Evolutionary conservation across 2,329 filamentous ascomycete genomes (phyloP).

Genomic region (Neopestalotiopsis rosae): DNA sequence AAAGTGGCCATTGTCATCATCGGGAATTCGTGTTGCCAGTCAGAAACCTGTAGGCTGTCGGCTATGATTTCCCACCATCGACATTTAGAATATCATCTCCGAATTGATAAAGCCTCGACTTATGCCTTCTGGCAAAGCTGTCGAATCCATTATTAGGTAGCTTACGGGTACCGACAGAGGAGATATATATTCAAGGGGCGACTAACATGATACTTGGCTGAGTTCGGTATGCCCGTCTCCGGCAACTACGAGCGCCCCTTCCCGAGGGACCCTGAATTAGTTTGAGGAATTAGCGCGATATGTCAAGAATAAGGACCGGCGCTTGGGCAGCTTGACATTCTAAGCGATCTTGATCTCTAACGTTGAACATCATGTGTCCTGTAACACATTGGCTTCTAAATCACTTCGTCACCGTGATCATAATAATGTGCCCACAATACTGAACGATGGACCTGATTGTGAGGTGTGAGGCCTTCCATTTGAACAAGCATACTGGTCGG

Average conservation of each 20-base stretch:
- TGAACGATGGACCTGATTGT: no score
- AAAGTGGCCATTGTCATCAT: background rate
- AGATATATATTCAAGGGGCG: background rate
- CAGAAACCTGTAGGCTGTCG: background rate
- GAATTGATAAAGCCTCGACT: background rate
- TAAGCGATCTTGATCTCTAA: background rate
- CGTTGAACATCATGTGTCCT: background rate
- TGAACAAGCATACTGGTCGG: no score
- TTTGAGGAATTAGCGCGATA: constrained; percentile 1
- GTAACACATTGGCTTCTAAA: background rate
- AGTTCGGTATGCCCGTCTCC: constrained; percentile 8
- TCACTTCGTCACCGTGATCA: no score
- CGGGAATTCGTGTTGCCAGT: background rate
- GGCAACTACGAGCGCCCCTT: constrained; percentile 9
- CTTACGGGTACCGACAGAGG: background rate
- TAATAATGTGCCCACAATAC: no score
- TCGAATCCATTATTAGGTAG: background rate
- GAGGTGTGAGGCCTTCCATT: no score
- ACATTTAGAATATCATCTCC: background rate
- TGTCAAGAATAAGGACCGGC: constrained; percentile 9
- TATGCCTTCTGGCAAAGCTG: background rate
- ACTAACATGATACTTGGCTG: constrained; percentile 1
- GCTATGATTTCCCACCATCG: background rate
- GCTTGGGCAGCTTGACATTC: background rate
- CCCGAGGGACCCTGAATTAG: constrained; percentile 8